Percentiles rank a stretch among this genome's conserved stretches.
Conservation (phyloP, 1,284 basidiomycete species). For the Sanghuangporus sanghuang region DNA sequence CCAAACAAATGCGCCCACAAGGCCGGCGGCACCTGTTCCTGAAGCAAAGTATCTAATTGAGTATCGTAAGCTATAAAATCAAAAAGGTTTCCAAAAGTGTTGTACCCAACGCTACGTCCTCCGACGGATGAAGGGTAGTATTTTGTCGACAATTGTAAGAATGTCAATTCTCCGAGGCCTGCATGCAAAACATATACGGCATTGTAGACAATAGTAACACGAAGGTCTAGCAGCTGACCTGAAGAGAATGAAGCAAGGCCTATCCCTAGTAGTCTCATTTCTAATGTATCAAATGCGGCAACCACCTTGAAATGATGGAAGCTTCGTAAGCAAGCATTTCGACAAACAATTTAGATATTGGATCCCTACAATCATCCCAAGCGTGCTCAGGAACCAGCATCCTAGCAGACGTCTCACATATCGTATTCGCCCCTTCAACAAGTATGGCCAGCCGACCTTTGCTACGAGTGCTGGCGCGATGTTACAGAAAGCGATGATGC, state of each 20-base stretch:
- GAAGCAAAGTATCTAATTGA: constrained; percentile 73
- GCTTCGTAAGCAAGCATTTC: background rate
- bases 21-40: constrained; percentile 92
- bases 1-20: constrained; percentile 92
- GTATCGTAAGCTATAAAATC: constrained; percentile 2
- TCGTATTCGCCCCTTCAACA: constrained; percentile 77
- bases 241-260: constrained; percentile 87
- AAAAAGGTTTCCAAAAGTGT: background rate
- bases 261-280: constrained; percentile 81
- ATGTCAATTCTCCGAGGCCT: constrained; percentile 93
- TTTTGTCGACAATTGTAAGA: constrained; percentile 88
- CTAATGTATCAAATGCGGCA: constrained; percentile 66
- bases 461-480: constrained; percentile 78
- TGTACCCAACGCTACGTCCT: constrained; percentile 67
- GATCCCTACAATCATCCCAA: constrained; percentile 72
- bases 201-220: background rate
- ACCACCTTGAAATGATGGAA: constrained; percentile 54
- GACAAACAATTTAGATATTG: background rate
- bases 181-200: background rate
- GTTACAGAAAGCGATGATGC: constrained; percentile 92
- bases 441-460: constrained; percentile 92
- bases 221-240: constrained; percentile 38
- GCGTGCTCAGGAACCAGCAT: constrained; percentile 69
- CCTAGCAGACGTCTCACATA: constrained; percentile 72
- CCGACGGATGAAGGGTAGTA: constrained; percentile 66